Evolutionary conservation across 306 rosid genomes (phyloP).

Genomic region (Gynostemma pentaphyllum): DNA sequence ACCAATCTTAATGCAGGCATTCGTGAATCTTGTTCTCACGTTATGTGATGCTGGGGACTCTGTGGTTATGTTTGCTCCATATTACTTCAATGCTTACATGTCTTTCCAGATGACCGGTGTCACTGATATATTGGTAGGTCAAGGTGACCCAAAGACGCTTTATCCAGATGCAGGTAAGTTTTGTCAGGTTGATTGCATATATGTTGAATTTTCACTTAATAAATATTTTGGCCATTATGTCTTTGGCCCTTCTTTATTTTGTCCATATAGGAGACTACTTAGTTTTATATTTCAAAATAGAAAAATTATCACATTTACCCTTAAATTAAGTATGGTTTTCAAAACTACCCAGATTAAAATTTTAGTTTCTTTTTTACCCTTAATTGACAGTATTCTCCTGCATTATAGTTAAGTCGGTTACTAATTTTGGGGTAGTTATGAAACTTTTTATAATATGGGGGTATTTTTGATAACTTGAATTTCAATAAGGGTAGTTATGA

Average conservation of each 20-base stretch:
- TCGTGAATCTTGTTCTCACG: conserved; percentile 86
- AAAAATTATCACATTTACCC: too few relatives aligned
- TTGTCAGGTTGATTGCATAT: not conserved
- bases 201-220: not conserved
- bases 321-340: too few relatives aligned
- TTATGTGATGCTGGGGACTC: conserved; percentile 92
- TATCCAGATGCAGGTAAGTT: conserved; percentile 81
- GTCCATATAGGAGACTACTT: not conserved
- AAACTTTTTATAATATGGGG: too few relatives aligned
- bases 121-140: conserved; percentile 79
- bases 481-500: too few relatives aligned
- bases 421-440: too few relatives aligned
- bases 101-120: conserved; percentile 94
- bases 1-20: conserved; percentile 54
- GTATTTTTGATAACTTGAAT: too few relatives aligned
- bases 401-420: too few relatives aligned
- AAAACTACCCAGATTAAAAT: too few relatives aligned
- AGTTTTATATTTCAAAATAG: not conserved
- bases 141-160: conserved; percentile 59
- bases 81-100: conserved; percentile 91
- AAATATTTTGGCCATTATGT: not conserved
- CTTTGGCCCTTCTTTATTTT: not conserved
- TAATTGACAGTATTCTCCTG: too few relatives aligned
- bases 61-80: conserved; percentile 83
- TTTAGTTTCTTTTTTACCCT: too few relatives aligned